Evolutionary conservation across 2,329 filamentous ascomycete genomes (phyloP).

Genomic region (Pseudopyrenochaeta lycopersici): DNA sequence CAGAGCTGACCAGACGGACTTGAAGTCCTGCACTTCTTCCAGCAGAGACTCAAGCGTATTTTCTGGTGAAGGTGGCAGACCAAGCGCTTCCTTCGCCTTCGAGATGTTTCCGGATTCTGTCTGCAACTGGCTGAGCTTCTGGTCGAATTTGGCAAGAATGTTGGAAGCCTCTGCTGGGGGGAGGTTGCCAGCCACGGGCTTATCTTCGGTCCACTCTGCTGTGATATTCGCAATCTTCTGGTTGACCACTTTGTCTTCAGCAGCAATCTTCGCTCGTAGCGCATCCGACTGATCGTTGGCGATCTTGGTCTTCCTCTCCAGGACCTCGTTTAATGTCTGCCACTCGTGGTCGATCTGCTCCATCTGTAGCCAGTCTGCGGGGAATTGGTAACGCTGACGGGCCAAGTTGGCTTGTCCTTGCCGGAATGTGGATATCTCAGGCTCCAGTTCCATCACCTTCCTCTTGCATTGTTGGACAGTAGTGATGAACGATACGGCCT

Average conservation of each 20-base stretch:
- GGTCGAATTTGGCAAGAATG: conserved; percentile 83
- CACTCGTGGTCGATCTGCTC: conserved; percentile 97
- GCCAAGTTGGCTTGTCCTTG: conserved; percentile 93
- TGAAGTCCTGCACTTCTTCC: conserved; percentile 98
- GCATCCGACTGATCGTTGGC: conserved; percentile 97
- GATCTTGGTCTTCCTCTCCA: conserved; percentile 91
- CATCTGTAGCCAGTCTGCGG: conserved; percentile 91
- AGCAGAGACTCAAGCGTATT: conserved; percentile 84
- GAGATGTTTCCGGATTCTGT: conserved; percentile 92
- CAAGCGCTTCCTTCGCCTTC: conserved; percentile 95
- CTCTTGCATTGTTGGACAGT: conserved; percentile 96
- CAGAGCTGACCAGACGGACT: conserved; percentile 95
- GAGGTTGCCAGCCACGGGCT: conserved; percentile 94
- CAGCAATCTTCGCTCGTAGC: conserved; percentile 90
- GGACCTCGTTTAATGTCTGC: conserved; percentile 89
- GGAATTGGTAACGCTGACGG: conserved; percentile 92
- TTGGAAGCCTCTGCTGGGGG: conserved; percentile 87
- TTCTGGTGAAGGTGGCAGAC: conserved; percentile 81
- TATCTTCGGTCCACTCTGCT: conserved; percentile 91
- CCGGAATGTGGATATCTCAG: conserved; percentile 93
- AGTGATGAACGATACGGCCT: conserved; percentile 98
- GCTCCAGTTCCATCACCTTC: conserved; percentile 92
- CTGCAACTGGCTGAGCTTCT: conserved; percentile 83
- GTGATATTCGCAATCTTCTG: conserved; percentile 89
- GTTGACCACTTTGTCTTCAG: conserved; percentile 89